Evolutionary conservation across 2,329 filamentous ascomycete genomes (phyloP).

Genomic region (Colletotrichum trifolii): DNA sequence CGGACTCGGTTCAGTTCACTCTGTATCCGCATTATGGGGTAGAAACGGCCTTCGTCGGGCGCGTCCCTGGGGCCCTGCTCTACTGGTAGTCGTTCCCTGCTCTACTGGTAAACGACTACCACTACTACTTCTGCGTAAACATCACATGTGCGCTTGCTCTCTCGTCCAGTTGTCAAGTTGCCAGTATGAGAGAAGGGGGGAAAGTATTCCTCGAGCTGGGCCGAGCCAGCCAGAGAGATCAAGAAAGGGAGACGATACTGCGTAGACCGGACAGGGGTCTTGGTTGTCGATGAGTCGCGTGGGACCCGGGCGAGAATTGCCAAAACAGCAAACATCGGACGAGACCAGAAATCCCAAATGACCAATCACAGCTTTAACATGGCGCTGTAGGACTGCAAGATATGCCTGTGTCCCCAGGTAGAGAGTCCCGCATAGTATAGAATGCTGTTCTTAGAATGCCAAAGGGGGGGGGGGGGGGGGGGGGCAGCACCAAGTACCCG

Average conservation of each 20-base stretch:
- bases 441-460: no score
- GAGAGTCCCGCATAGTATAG: no score
- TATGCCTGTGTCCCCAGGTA: conserved; percentile 11
- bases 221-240: no score
- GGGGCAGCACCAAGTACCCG: background rate
- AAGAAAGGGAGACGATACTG: background rate
- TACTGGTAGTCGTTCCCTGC: background rate
- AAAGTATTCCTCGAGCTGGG: background rate
- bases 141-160: background rate
- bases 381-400: conserved; percentile 21
- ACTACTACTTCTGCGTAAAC: no score
- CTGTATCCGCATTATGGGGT: no score
- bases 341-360: background rate
- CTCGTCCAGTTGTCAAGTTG: background rate
- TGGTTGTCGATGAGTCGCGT: background rate
- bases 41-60: no score
- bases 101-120: background rate
- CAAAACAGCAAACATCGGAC: conserved; percentile 15
- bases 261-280: background rate
- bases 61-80: background rate
- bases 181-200: conserved; percentile 12
- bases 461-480: no score
- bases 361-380: conserved; percentile 18
- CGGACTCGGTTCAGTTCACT: no score
- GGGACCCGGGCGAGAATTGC: conserved; percentile 30